These are phyloP conservation scores for Amyloporia xantha DNA, from an alignment of 768 basidiomycete genomes.

Conservation along the genomic window DNA sequence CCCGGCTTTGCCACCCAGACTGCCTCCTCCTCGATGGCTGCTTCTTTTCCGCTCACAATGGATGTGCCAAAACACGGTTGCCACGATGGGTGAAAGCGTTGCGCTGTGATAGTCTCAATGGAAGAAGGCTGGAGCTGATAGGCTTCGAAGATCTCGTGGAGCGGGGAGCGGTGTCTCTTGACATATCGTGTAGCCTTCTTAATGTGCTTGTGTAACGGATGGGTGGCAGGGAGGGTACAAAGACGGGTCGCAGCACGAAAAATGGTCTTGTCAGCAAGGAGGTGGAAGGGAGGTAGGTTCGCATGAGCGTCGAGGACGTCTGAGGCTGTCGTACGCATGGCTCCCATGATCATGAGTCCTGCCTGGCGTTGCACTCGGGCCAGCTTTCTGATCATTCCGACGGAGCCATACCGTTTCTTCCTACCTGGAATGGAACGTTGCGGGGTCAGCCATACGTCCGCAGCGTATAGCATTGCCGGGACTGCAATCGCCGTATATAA, in stretches of 20 bases:
- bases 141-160: conserved; percentile 18
- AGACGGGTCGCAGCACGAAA: conserved; percentile 11
- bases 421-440: conserved; percentile 1
- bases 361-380: conserved; percentile 19
- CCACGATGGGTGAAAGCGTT: conserved; percentile 9
- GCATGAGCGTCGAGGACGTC: conserved; percentile 19
- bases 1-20: neutral
- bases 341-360: conserved; percentile 15
- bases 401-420: neutral
- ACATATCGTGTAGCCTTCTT: conserved; percentile 4
- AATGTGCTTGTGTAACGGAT: conserved; percentile 14
- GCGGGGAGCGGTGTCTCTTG: conserved; percentile 13
- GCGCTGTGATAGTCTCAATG: conserved; percentile 14
- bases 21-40: conserved; percentile 5
- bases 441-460: conserved; percentile 4
- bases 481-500: conserved; percentile 22
- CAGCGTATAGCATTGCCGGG: conserved; percentile 27
- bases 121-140: conserved; percentile 9
- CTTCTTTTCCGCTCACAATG: too few species aligned
- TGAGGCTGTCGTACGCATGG: conserved; percentile 16
- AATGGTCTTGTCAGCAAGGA: conserved; percentile 11
- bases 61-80: neutral
- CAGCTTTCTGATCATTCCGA: conserved; percentile 6
- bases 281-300: conserved; percentile 12
- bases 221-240: conserved; percentile 14